phyloP scores from a whole-genome alignment of 805 yeast genomes.

The Clavispora santaluciae region DNA sequence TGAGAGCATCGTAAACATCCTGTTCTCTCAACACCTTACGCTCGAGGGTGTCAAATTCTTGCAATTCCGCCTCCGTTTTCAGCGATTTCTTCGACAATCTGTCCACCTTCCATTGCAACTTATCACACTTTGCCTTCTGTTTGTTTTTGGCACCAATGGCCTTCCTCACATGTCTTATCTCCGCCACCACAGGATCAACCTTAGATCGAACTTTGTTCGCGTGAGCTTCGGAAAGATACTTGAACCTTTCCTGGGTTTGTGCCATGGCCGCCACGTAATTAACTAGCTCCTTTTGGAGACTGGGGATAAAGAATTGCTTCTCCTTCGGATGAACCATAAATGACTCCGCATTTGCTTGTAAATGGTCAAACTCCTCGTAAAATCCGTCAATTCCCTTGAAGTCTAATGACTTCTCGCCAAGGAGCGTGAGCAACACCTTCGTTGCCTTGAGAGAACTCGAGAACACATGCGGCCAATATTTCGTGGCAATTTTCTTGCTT shows the following conservation, averaged over 20 bases:
- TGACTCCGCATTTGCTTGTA: conserved; percentile 14
- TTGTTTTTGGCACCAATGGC: conserved; percentile 42
- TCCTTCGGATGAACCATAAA: conserved; percentile 37
- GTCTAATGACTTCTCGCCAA: conserved; percentile 33
- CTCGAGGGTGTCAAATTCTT: conserved; percentile 28
- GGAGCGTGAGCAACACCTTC: conserved; percentile 25
- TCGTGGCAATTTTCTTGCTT: conserved; percentile 19
- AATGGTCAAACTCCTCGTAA: conserved; percentile 26
- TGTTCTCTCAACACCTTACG: conserved; percentile 25
- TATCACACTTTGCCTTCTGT: conserved; percentile 39
- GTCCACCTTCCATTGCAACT: conserved; percentile 32
- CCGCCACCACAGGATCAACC: conserved; percentile 35
- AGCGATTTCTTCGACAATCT: conserved; percentile 27
- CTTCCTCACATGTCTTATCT: conserved; percentile 33
- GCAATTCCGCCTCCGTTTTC: conserved; percentile 34
- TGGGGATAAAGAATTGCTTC: conserved; percentile 15
- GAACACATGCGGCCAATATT: conserved; percentile 28
- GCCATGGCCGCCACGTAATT: conserved; percentile 21
- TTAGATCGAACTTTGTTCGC: conserved; percentile 26
- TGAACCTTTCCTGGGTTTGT: conserved; percentile 10
- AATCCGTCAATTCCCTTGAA: conserved; percentile 29
- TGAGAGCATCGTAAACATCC: conserved; percentile 27
- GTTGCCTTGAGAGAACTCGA: conserved; percentile 27
- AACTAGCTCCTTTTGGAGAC: conserved; percentile 18
- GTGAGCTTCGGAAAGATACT: conserved; percentile 21